Evolutionary conservation across 148 eudicot genomes (phyloP).

Genomic region (Camellia granthamiana): DNA sequence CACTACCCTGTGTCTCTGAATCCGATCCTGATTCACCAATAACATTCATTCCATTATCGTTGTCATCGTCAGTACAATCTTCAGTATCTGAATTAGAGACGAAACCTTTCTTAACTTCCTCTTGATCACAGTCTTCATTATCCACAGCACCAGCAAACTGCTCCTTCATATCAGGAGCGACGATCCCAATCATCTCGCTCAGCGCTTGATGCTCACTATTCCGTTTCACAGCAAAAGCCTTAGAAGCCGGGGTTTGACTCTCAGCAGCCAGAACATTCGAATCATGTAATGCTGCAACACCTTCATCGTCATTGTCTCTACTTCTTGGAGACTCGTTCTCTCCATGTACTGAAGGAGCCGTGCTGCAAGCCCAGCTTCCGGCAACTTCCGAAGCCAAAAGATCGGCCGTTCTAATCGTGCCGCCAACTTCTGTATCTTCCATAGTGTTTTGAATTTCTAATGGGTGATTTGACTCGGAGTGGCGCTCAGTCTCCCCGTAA

Average conservation of each 20-base stretch:
- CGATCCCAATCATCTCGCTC: constrained; percentile 76
- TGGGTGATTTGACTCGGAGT: constrained; percentile 27
- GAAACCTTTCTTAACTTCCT: constrained; percentile 29
- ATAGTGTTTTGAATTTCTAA: constrained; percentile 31
- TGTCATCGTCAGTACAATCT: constrained; percentile 47
- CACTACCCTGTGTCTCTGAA: constrained; percentile 53
- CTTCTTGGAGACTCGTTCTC: constrained; percentile 64
- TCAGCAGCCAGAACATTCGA: constrained; percentile 59
- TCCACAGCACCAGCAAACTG: constrained; percentile 46
- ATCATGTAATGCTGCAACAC: constrained; percentile 34
- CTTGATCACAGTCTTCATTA: constrained; percentile 22
- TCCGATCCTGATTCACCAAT: constrained; percentile 43
- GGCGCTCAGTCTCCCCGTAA: constrained; percentile 28
- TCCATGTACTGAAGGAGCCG: constrained; percentile 72
- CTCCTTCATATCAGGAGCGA: constrained; percentile 77
- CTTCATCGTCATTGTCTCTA: constrained; percentile 31
- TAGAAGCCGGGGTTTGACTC: constrained; percentile 45
- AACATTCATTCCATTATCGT: constrained; percentile 23
- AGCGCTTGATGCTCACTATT: constrained; percentile 52
- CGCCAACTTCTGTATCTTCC: constrained; percentile 58
- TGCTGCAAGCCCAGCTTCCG: constrained; percentile 90
- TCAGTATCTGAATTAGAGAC: constrained; percentile 62
- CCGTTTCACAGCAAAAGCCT: constrained; percentile 29
- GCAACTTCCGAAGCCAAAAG: constrained; percentile 86
- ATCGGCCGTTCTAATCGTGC: constrained; percentile 60